Conservation (phyloP, 78 protist genomes). For the Emiliania huxleyi region DNA sequence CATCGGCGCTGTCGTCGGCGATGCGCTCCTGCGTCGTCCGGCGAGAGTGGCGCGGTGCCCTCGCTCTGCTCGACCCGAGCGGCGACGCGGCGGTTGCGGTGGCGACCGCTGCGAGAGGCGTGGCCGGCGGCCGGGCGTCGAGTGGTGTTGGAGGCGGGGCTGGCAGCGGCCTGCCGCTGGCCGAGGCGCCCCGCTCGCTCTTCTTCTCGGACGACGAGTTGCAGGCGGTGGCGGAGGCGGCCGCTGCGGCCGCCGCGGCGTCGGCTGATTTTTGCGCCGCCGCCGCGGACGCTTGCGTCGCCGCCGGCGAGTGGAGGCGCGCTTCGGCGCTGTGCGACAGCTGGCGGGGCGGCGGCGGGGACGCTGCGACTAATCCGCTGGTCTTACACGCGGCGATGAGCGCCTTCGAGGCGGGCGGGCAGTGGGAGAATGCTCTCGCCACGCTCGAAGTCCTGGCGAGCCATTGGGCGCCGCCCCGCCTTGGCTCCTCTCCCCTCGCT, state of each 20-base stretch:
- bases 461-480: not conserved
- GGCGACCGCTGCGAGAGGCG: not conserved
- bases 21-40: not conserved
- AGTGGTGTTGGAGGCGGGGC: not conserved
- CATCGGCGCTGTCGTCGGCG: not conserved
- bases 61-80: not conserved
- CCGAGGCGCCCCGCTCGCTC: not conserved
- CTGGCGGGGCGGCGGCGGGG: not conserved
- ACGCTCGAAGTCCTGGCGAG: no score
- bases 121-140: not conserved
- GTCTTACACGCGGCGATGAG: not conserved
- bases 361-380: not conserved
- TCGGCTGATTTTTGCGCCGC: not conserved
- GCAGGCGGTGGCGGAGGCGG: not conserved
- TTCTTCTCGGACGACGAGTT: no score
- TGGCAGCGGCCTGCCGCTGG: not conserved
- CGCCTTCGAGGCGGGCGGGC: not conserved
- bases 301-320: not conserved
- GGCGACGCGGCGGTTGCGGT: not conserved
- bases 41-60: not conserved
- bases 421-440: no score
- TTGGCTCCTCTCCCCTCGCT: not conserved
- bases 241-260: not conserved
- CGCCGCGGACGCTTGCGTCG: not conserved
- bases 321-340: no score